phyloP scores from a whole-genome alignment of 805 yeast species.

The Cyberlindnera petersonii region DNA sequence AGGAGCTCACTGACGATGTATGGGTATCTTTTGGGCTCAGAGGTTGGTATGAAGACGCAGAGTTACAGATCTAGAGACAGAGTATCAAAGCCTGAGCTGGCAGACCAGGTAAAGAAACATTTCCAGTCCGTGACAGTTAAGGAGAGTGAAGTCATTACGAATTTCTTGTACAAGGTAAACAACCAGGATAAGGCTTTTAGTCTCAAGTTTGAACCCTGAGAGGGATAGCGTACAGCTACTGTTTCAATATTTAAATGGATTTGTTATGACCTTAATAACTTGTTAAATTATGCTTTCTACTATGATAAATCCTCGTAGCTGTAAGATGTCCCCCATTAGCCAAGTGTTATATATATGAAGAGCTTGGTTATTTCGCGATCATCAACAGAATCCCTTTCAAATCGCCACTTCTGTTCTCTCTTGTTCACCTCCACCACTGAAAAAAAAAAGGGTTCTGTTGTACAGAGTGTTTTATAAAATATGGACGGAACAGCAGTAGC shows the following conservation, averaged over 20 bases:
- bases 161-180: slow-evolving; percentile 80
- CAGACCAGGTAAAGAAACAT: slow-evolving; percentile 61
- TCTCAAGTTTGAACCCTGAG: slow-evolving; percentile 31
- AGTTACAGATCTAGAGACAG: slow-evolving; percentile 39
- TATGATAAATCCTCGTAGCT: too few species aligned
- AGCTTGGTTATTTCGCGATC: too few species aligned
- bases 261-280: too few species aligned
- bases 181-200: slow-evolving; percentile 53
- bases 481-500: slow-evolving; percentile 56
- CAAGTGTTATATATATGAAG: too few species aligned
- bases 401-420: too few species aligned
- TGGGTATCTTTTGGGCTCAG: slow-evolving; percentile 67
- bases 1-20: slow-evolving; percentile 61
- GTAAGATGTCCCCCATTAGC: too few species aligned
- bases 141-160: slow-evolving; percentile 84
- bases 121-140: slow-evolving; percentile 55
- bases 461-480: too few species aligned
- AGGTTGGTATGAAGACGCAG: slow-evolving; percentile 68
- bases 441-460: too few species aligned
- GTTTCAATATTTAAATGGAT: too few species aligned
- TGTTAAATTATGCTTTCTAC: too few species aligned
- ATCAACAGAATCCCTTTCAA: too few species aligned
- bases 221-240: too few species aligned
- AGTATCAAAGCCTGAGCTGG: slow-evolving; percentile 56
- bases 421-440: neutral